phyloP scores from a whole-genome alignment of 495 filamentous ascomycete species.

The Neurospora sp. region DNA sequence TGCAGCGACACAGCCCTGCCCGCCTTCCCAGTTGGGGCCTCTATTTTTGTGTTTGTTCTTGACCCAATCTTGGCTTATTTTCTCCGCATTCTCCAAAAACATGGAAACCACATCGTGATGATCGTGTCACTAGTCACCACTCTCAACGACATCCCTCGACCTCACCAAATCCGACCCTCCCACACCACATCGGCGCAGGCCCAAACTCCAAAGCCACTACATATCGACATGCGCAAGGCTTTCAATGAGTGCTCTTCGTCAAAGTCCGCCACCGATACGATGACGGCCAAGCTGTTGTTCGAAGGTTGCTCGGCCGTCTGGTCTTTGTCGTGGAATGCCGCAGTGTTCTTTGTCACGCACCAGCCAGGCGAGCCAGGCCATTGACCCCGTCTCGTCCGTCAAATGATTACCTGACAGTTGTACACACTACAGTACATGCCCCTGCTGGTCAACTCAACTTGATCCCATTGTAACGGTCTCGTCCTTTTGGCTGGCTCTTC shows the following conservation, averaged over 20 bases:
- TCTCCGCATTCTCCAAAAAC: neutral
- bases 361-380: neutral
- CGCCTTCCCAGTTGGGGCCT: neutral
- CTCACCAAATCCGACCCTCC: neutral
- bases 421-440: neutral
- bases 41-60: neutral
- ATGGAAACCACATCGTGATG: neutral
- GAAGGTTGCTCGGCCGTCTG: neutral
- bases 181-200: neutral
- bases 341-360: neutral
- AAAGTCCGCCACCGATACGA: neutral
- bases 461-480: neutral
- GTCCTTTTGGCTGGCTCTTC: neutral
- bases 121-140: neutral
- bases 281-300: neutral
- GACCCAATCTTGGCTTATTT: neutral
- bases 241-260: neutral
- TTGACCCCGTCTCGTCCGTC: neutral
- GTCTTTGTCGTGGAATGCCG: neutral
- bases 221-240: neutral
- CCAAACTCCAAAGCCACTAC: neutral
- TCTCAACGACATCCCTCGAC: neutral
- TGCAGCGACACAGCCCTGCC: neutral
- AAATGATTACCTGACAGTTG: neutral
- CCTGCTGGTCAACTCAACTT: neutral